Evolutionary conservation across 2,329 filamentous ascomycete genomes (phyloP).

Genomic region (Dissoconium aciculare): DNA sequence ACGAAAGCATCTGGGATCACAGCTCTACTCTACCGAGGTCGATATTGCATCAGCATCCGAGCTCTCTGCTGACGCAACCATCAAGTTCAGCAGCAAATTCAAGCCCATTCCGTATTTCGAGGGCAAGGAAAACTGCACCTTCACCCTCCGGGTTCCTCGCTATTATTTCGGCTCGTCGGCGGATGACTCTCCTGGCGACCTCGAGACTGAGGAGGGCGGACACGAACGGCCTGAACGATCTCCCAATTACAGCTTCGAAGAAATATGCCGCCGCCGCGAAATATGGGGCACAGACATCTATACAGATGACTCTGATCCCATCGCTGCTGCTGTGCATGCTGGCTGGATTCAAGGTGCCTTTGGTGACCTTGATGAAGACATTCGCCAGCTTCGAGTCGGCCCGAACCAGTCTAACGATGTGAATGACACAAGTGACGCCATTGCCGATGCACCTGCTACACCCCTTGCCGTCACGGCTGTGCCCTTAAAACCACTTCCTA

Average conservation of each 20-base stretch:
- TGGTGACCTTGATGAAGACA: constrained; percentile 38
- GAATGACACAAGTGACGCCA: constrained; percentile 1
- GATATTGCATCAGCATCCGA: constrained; percentile 26
- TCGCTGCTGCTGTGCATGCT: constrained; percentile 83
- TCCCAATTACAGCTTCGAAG: constrained; percentile 51
- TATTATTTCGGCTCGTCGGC: constrained; percentile 44
- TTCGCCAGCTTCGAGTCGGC: constrained; percentile 18
- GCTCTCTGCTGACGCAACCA: constrained; percentile 35
- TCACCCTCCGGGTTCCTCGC: constrained; percentile 74
- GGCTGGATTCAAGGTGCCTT: constrained; percentile 88
- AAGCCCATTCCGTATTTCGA: constrained; percentile 62
- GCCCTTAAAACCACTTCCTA: constrained; percentile 43
- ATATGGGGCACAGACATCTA: constrained; percentile 93
- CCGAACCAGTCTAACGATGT: constrained; percentile 19
- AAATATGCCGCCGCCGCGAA: constrained; percentile 65
- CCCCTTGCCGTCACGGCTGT: constrained; percentile 5
- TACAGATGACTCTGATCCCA: constrained; percentile 85
- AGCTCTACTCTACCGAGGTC: constrained; percentile 61
- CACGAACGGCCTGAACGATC: no score
- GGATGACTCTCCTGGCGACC: constrained; percentile 5
- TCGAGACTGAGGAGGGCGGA: no score
- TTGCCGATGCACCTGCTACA: constrained; percentile 31
- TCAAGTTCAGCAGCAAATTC: constrained; percentile 45
- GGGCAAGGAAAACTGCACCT: constrained; percentile 72
- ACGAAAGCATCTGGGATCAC: constrained; percentile 68